Conservation (phyloP, 768 basidiomycete genomes). For the Podaxis mareebaensis region DNA sequence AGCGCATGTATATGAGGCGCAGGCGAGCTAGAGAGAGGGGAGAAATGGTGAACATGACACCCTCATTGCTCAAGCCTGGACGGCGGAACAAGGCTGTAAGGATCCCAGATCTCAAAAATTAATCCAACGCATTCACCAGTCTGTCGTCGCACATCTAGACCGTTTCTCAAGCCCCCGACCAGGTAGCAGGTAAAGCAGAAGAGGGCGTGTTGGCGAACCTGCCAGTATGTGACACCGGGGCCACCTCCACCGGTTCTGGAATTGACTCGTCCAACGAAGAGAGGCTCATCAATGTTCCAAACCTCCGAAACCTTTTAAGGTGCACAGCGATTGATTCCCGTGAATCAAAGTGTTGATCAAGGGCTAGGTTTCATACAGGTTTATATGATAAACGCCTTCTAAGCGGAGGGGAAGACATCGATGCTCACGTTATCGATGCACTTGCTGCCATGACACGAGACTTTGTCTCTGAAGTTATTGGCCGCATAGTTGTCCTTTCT, state of each 20-base stretch:
- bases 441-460: constrained; percentile 39
- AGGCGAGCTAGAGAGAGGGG: constrained; percentile 10
- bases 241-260: not conserved
- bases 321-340: not conserved
- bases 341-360: not conserved
- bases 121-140: not conserved
- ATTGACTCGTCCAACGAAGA: not conserved
- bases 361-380: constrained; percentile 17
- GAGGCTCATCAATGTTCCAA: not conserved
- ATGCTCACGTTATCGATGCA: constrained; percentile 20
- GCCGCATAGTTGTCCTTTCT: constrained; percentile 50
- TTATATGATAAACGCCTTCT: constrained; percentile 17
- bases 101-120: not conserved
- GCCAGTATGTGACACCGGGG: not conserved
- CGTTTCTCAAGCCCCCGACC: not conserved
- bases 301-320: constrained; percentile 6
- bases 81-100: not conserved
- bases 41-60: constrained; percentile 2
- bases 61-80: constrained; percentile 1
- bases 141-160: not conserved
- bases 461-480: constrained; percentile 53
- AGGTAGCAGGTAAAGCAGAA: not conserved
- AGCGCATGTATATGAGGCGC: constrained; percentile 16
- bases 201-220: not conserved
- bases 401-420: not conserved